Base-by-base conservation (phyloP, 139 green algal genomes). In the Yamagishiella unicocca region DNA sequence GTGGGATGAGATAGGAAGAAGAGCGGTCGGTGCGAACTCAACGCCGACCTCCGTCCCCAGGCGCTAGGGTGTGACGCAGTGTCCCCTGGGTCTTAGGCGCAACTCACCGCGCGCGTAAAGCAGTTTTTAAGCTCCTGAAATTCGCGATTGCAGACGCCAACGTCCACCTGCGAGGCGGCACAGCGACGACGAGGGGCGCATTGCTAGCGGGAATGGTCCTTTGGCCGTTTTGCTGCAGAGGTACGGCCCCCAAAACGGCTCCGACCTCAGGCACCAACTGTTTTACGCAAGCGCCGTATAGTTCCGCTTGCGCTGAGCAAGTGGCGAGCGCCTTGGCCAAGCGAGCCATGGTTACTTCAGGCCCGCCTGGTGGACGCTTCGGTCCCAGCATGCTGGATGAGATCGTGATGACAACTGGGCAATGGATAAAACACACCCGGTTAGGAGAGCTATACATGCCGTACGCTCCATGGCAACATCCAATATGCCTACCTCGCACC, bases 121-220 rank as follows among this genome's bases (percentile, higher is more conserved):
- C 80, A 86, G 7, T 35, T 78, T 55, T 86, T 86, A 0, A 86
- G 64, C 64, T 77, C 62, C n/a, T 86, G 42, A 24, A 86, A 86
- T 37, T 86, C 80, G 25, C 45, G 43, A 31, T 4, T n/a, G 22
- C 80, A 86, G 10, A 86, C 80, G 24, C 80, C 80, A 1, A 40
- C n/a, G 0, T 86, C 80, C 4, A 86, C 80, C 80, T 86, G 42
- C 4, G 19, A 24, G 40, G 14, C 10, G 31, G 64, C 31, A 72
- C 25, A 19, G 31, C n/a, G n/a, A 19, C 10, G 33, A 46, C 10
- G 31, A 46, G 46, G 46, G 37, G 37, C 58, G n/a, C n/a, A n/a
- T n/a, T n/a, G n/a, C n/a, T n/a, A n/a, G n/a, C n/a, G n/a, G n/a
- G n/a, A n/a, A n/a, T n/a, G n/a, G n/a, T n/a, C n/a, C n/a, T n/a